These are phyloP conservation scores for Mycena vitilis DNA, from an alignment of 768 basidiomycete genomes.

Conservation along the genomic window DNA sequence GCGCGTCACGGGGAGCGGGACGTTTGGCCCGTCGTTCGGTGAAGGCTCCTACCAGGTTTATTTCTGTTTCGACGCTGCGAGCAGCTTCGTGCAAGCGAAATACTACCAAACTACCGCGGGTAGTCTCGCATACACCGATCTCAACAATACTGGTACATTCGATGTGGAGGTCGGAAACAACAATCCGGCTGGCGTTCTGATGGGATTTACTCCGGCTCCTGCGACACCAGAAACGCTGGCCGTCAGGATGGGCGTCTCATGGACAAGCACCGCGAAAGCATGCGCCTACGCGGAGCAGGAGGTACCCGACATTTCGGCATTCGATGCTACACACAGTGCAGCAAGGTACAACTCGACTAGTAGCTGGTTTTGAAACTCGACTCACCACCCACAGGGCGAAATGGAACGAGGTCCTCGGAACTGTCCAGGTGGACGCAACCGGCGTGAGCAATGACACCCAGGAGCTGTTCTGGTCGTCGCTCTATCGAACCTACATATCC, in stretches of 20 bases:
- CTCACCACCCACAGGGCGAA: constrained; percentile 23
- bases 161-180: constrained; percentile 14
- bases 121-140: constrained; percentile 2
- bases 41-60: constrained; percentile 16
- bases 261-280: constrained; percentile 55
- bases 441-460: constrained; percentile 29
- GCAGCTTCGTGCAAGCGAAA: constrained; percentile 16
- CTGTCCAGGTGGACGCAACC: constrained; percentile 30
- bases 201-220: constrained; percentile 37
- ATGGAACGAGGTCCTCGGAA: constrained; percentile 31
- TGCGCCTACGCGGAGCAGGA: constrained; percentile 57
- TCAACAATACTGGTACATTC: constrained; percentile 20
- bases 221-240: constrained; percentile 44
- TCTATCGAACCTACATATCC: constrained; percentile 40
- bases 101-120: constrained; percentile 24
- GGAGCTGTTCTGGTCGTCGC: constrained; percentile 30
- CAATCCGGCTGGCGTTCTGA: constrained; percentile 26
- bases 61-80: constrained; percentile 29
- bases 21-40: constrained; percentile 29
- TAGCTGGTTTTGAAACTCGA: neutral
- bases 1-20: constrained; percentile 28
- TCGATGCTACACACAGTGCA: constrained; percentile 20
- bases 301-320: constrained; percentile 37
- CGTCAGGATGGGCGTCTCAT: constrained; percentile 57
- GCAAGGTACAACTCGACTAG: constrained; percentile 20